Conservation (phyloP, 176 grass and related monocot genomes). For the Puya raimondii region DNA sequence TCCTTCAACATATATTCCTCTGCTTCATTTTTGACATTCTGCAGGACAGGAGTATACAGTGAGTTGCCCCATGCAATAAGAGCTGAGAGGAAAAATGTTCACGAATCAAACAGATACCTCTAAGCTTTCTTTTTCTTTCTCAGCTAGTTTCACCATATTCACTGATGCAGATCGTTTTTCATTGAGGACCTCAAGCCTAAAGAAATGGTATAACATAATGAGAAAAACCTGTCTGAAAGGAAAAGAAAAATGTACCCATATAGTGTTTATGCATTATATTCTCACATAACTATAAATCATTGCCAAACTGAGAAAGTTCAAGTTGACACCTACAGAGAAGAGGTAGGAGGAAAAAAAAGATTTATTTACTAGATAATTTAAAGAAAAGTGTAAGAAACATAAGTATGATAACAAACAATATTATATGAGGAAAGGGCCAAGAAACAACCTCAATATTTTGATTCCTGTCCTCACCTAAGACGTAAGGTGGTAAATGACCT, state of each 20-base stretch:
- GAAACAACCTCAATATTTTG: background rate
- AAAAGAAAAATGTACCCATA: conserved; percentile 13
- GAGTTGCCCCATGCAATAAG: background rate
- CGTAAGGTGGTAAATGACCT: background rate
- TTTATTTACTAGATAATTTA: no score
- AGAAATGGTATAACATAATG: conserved; percentile 20
- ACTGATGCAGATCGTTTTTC: conserved; percentile 70
- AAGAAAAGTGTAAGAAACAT: background rate
- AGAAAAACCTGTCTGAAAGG: conserved; percentile 17
- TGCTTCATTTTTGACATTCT: conserved; percentile 96
- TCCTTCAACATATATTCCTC: conserved; percentile 93
- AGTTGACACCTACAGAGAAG: no score
- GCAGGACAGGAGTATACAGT: conserved; percentile 1
- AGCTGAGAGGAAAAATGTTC: background rate
- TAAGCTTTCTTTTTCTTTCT: conserved; percentile 95
- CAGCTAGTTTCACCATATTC: conserved; percentile 90
- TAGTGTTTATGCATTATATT: background rate
- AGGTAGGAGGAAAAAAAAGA: no score
- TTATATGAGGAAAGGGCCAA: background rate
- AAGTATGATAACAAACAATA: background rate
- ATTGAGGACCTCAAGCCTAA: conserved; percentile 81
- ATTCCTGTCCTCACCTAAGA: background rate
- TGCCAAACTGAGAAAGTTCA: background rate
- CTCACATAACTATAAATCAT: background rate
- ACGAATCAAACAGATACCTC: conserved; percentile 40